Evolutionary conservation across 2,329 filamentous ascomycete species (phyloP), one percentile per base, ranked within the genome.

Genomic region (Colletotrichum euphorbiae): DNA sequence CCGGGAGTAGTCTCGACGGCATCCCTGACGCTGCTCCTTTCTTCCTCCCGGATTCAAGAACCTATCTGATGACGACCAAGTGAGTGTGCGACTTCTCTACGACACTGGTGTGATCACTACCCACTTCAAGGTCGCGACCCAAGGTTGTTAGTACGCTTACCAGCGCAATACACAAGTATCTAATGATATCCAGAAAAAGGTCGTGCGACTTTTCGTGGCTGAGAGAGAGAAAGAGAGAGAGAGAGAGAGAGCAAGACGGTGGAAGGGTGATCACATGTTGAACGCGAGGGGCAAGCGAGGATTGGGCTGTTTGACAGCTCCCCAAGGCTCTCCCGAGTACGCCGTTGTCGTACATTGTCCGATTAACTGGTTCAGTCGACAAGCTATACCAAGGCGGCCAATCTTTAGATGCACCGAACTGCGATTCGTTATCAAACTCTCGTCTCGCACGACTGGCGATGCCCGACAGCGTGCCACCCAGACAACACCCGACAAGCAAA

Each of bases 181-280:
- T 5, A 24, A 24, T 24, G 24, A 24, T 24, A 4, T 24, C 5
- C 24, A 24, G 24, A 5, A 5, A 24, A 24, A 24, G 24, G 21
- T 2, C 2, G 21, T 21, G 21, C 21, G 21, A 21, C 21, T 21
- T 21, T 21, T 3, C 21, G 21, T 21, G 21, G 21, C 3, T n/a
- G n/a, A n/a, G n/a, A n/a, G n/a, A 21, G 21, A 21, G 21, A 3
- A 21, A 3, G 12, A 1, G 12, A 38, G 48, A 51, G 15, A 45
- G n/a, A 45, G 5, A 31, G 24, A 51, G 28, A 28, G 28, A 51
- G 24, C 12, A 28, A 51, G 48, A 17, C n/a, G 15, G 21, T 1
- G 15, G 17, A 12, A 19, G 21, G 28, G 43, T 38, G 40, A 67
- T 67, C 64, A 67, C 64, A 63, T 63, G 64, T 67, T 50, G 24